Percentiles rank a stretch among this genome's conserved stretches.
phyloP scores from a whole-genome alignment of 1,139 yeast species.

The Pichia sp. region DNA sequence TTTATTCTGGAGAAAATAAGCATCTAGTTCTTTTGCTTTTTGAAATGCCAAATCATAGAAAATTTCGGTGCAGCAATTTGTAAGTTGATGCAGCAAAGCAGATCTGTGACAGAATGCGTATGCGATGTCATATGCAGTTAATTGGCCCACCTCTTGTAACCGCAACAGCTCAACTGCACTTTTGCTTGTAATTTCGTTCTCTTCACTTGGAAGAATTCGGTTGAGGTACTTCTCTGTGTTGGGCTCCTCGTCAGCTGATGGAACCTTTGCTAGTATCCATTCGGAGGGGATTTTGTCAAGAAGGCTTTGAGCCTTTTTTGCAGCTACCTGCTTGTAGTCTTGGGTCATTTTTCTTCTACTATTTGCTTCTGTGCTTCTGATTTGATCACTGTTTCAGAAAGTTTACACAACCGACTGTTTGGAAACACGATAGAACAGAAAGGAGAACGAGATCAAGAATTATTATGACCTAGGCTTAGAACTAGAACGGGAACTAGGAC shows the following conservation, averaged over 20 bases:
- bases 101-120: constrained; percentile 55
- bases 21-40: constrained; percentile 47
- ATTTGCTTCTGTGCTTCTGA: no score
- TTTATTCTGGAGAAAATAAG: constrained; percentile 34
- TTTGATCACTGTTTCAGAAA: no score
- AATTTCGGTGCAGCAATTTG: constrained; percentile 44
- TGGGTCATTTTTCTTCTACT: constrained; percentile 13
- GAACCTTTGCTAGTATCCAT: constrained; percentile 24
- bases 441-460: no score
- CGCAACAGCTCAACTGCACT: constrained; percentile 14
- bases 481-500: no score
- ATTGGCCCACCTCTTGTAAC: constrained; percentile 30
- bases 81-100: constrained; percentile 53
- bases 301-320: constrained; percentile 22
- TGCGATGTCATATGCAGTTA: constrained; percentile 43
- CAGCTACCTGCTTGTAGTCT: constrained; percentile 23
- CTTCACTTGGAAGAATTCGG: constrained; percentile 31
- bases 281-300: constrained; percentile 28
- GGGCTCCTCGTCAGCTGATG: constrained; percentile 30
- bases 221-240: constrained; percentile 23
- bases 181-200: constrained; percentile 24
- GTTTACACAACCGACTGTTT: no score
- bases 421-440: no score
- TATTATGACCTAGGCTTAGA: no score
- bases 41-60: constrained; percentile 38